These are phyloP conservation scores for Scutellaria minor DNA, from an alignment of 257 asterid species.

Conservation along the genomic window DNA sequence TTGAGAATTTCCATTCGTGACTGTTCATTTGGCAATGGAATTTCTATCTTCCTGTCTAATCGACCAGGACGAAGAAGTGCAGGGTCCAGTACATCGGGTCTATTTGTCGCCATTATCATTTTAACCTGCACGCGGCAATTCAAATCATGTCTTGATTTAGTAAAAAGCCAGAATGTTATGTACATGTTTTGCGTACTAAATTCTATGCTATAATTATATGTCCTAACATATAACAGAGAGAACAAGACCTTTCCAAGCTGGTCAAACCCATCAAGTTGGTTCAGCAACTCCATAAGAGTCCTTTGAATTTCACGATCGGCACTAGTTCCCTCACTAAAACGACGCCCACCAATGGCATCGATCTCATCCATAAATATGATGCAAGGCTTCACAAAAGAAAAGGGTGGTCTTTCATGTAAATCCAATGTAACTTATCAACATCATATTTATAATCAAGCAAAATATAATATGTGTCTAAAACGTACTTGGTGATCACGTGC, in stretches of 20 bases:
- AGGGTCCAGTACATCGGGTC: slow-evolving; percentile 96
- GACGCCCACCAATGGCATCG: slow-evolving; percentile 96
- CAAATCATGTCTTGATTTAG: slow-evolving; percentile 14
- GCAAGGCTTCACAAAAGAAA: slow-evolving; percentile 69
- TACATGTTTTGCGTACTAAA: neutral
- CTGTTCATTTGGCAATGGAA: slow-evolving; percentile 94
- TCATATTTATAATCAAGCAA: neutral
- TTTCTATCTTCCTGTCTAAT: slow-evolving; percentile 91
- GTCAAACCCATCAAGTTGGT: slow-evolving; percentile 95
- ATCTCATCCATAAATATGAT: slow-evolving; percentile 98
- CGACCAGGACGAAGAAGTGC: slow-evolving; percentile 99
- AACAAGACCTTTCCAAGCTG: slow-evolving; percentile 89
- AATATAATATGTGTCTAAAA: slow-evolving; percentile 7
- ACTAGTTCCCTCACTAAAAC: slow-evolving; percentile 98
- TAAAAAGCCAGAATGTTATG: neutral
- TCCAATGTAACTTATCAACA: slow-evolving; percentile 1
- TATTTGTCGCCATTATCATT: slow-evolving; percentile 97
- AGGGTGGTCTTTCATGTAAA: slow-evolving; percentile 14
- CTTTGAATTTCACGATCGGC: slow-evolving; percentile 99
- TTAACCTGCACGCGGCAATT: slow-evolving; percentile 64
- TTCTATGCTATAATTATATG: slow-evolving; percentile 1
- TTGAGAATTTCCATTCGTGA: slow-evolving; percentile 93
- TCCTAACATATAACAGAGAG: neutral
- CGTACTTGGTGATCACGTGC: slow-evolving; percentile 98
- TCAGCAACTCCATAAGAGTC: slow-evolving; percentile 94